phyloP scores from a whole-genome alignment of 768 basidiomycete species.

The Agaricus sinodeliciosus region DNA sequence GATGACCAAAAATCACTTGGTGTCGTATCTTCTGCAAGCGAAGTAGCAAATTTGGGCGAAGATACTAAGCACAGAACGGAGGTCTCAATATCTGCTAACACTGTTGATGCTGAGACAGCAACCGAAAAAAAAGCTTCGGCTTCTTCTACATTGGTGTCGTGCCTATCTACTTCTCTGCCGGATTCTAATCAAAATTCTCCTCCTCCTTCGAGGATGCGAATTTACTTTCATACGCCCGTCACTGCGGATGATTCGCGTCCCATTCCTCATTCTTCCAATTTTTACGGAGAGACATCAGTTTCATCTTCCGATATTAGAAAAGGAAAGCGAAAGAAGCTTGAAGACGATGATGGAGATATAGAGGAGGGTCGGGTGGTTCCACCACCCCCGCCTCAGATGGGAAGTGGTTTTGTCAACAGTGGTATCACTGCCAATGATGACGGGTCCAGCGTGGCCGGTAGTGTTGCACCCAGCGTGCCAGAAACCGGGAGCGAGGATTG shows the following conservation, averaged over 20 bases:
- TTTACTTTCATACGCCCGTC: slow-evolving; percentile 89
- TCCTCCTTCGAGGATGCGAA: slow-evolving; percentile 76
- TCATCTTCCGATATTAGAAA: slow-evolving; percentile 58
- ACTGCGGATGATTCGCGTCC: slow-evolving; percentile 75
- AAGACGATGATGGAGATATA: slow-evolving; percentile 79
- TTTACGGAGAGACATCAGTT: slow-evolving; percentile 27
- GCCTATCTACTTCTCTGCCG: slow-evolving; percentile 21
- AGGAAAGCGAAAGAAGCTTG: slow-evolving; percentile 84
- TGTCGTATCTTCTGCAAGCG: slow-evolving; percentile 12
- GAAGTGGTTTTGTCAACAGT: slow-evolving; percentile 18
- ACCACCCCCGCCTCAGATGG: slow-evolving; percentile 49
- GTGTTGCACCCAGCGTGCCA: slow-evolving; percentile 59
- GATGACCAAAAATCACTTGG: slow-evolving; percentile 2
- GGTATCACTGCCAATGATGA: slow-evolving; percentile 36
- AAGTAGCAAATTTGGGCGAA: slow-evolving; percentile 24
- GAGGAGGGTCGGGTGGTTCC: slow-evolving; percentile 67
- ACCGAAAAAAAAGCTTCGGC: slow-evolving; percentile 19
- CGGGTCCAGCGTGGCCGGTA: slow-evolving; percentile 47
- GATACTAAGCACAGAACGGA: slow-evolving; percentile 19
- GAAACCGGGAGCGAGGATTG: slow-evolving; percentile 81
- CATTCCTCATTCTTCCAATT: slow-evolving; percentile 53
- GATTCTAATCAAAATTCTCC: slow-evolving; percentile 35
- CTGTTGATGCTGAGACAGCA: slow-evolving; percentile 22
- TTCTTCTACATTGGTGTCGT: slow-evolving; percentile 15
- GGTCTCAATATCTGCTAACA: slow-evolving; percentile 20